These are phyloP conservation scores for Martiniozyma asiatica DNA, from an alignment of 1,139 yeast species.

Conservation along the genomic window DNA sequence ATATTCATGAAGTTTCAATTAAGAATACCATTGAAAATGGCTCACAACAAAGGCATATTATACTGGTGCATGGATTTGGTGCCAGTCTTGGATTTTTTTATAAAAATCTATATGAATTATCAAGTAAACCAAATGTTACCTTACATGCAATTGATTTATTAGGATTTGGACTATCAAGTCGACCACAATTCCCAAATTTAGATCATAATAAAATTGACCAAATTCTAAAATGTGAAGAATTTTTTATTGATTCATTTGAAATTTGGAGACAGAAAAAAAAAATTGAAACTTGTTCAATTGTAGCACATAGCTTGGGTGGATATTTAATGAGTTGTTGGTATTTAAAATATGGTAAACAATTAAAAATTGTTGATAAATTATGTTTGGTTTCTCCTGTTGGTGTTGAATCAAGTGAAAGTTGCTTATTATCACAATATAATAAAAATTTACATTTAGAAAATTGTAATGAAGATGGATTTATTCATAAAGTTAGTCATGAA, in stretches of 20 bases:
- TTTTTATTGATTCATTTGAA: constrained; percentile 72
- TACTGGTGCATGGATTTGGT: constrained; percentile 70
- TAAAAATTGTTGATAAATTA: constrained; percentile 50
- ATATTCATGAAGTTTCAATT: constrained; percentile 53
- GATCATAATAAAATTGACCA: constrained; percentile 15
- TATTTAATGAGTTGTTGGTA: constrained; percentile 74
- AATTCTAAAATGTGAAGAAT: constrained; percentile 47
- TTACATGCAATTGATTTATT: constrained; percentile 76
- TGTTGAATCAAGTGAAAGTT: constrained; percentile 43
- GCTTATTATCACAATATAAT: constrained; percentile 26
- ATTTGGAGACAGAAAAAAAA: constrained; percentile 58
- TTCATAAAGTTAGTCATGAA: constrained; percentile 8
- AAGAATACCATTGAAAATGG: constrained; percentile 21
- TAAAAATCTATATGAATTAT: constrained; percentile 50
- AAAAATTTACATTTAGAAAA: constrained; percentile 27
- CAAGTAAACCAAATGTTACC: constrained; percentile 28
- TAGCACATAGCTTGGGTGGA: constrained; percentile 93
- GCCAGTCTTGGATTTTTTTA: constrained; percentile 62
- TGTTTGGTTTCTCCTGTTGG: constrained; percentile 85
- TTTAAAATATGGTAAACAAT: constrained; percentile 54
- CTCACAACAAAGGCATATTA: constrained; percentile 26
- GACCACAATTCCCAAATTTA: constrained; percentile 39
- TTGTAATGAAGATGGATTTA: constrained; percentile 1
- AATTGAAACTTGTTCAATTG: constrained; percentile 47
- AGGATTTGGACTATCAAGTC: constrained; percentile 72